Evolutionary conservation across 139 green algal species (phyloP).

Genomic region (Picochlorum sp.): DNA sequence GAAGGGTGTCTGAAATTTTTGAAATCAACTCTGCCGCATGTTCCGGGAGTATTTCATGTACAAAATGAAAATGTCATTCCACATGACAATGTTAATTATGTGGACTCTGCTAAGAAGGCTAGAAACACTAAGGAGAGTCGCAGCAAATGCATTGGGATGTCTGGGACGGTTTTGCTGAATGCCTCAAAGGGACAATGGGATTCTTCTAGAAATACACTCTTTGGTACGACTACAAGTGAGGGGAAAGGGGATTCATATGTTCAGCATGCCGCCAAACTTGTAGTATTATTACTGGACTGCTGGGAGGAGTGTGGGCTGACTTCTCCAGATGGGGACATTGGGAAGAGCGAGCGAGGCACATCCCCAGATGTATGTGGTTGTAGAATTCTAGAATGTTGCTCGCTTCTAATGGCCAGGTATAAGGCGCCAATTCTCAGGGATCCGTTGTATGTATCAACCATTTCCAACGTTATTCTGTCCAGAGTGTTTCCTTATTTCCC

Average conservation of each 20-base stretch:
- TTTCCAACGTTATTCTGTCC: neutral
- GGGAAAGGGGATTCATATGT: neutral
- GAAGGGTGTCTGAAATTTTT: constrained; percentile 13
- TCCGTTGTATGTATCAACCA: neutral
- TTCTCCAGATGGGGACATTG: neutral
- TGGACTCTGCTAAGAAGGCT: no score
- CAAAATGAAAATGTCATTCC: no score
- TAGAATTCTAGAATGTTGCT: neutral
- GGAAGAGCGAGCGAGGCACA: neutral
- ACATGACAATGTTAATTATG: no score
- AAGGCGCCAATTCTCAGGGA: neutral
- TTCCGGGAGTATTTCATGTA: neutral
- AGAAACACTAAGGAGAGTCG: no score
- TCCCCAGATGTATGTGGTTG: neutral
- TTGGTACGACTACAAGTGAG: neutral
- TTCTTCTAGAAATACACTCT: no score
- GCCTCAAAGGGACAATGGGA: no score
- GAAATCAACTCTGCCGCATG: neutral
- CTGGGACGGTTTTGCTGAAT: no score
- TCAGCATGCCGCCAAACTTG: neutral
- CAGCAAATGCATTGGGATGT: no score
- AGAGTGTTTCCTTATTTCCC: neutral
- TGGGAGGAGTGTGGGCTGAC: neutral
- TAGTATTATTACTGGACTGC: neutral
- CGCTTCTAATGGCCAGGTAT: neutral